Evolutionary conservation across 129 eudicot species (phyloP), one percentile per base, ranked within the genome.

Genomic region (Centella asiatica): DNA sequence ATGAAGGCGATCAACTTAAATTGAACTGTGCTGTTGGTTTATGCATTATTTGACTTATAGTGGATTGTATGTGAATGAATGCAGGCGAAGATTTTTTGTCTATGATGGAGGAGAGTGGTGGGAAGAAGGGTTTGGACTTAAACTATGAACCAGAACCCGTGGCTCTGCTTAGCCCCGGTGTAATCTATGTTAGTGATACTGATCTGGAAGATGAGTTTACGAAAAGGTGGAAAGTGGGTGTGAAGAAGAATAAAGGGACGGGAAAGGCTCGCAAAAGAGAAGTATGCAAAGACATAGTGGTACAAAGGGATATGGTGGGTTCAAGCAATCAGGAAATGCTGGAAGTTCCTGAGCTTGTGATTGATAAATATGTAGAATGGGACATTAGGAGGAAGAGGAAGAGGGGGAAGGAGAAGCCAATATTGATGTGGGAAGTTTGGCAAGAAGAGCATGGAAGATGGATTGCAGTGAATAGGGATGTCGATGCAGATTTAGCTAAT

Each of bases 341-440:
- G 39, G 25, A 46, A 48, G 57, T 56, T 33, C 50, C 59, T 64
- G 50, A 62, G 65, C 25, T 44, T 10, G 32, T n/a, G 18, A 24
- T 27, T 53, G 74, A 55, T 28, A 12, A 7, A 5, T 28, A 33
- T 2, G 14, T 28, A 6, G 23, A 51, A 39, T 39, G 3, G 65
- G 50, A 42, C 31, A 71, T 47, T 19, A 72, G 11, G 52, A 45
- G 40, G 62, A 77, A 39, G 57, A 68, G 61, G 72, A 81, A 68
- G 73, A 55, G 5, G 50, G 79, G 81, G 59, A 57, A 65, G 48
- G 26, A 34, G 12, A 71, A 28, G 45, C 87, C 83, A 13, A 53
- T 61, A 19, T 69, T 93, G 61, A 17, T 82, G 75, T 93, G 96
- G 99, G 83, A 87, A 74, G 53, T 87, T 39, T 73, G 83, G 90